A percentile compares a stretch with the other conserved stretches of the same genome.
phyloP scores from a whole-genome alignment of 208 protist genomes.

The Wallacemonas rigidus region DNA sequence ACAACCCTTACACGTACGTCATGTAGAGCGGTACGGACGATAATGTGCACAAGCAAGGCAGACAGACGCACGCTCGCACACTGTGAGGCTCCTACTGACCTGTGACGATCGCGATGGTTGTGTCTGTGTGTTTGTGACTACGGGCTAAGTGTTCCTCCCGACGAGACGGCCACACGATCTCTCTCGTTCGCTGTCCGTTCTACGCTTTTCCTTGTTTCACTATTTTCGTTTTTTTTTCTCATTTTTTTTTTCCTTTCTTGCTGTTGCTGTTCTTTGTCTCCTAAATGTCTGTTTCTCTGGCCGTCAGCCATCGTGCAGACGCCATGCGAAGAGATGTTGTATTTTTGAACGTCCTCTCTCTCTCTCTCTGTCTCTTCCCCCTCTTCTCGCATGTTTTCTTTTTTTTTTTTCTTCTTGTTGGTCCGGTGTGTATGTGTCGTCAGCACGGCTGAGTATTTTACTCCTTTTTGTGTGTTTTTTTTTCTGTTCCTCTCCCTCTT shows the following conservation, averaged over 20 bases:
- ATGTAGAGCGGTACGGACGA: not conserved
- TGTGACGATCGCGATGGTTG: no score
- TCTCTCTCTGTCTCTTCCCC: not conserved
- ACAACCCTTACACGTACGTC: slow-evolving; percentile 9
- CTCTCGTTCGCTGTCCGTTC: slow-evolving; percentile 6
- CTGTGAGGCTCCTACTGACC: no score
- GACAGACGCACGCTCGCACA: no score
- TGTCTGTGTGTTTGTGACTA: no score
- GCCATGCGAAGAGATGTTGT: not conserved
- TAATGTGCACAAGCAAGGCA: no score
- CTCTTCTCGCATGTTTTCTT: not conserved
- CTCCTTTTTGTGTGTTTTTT: not conserved
- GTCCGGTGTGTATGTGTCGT: not conserved
- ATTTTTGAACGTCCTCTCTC: not conserved
- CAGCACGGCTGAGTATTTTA: no score
- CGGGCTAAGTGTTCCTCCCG: no score
- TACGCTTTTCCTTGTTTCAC: slow-evolving; percentile 3
- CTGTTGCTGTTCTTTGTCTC: not conserved
- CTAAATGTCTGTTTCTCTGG: not conserved
- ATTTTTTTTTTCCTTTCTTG: slow-evolving; percentile 2
- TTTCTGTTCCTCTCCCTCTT: not conserved
- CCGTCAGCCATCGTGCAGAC: no score
- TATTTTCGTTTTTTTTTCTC: slow-evolving; percentile 8
- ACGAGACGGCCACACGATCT: not conserved
- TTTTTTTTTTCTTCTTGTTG: slow-evolving; percentile 4